Percentiles rank a stretch among this genome's conserved stretches.
phyloP scores from a whole-genome alignment of 257 asterid species.

The Solanum paucissectum region DNA sequence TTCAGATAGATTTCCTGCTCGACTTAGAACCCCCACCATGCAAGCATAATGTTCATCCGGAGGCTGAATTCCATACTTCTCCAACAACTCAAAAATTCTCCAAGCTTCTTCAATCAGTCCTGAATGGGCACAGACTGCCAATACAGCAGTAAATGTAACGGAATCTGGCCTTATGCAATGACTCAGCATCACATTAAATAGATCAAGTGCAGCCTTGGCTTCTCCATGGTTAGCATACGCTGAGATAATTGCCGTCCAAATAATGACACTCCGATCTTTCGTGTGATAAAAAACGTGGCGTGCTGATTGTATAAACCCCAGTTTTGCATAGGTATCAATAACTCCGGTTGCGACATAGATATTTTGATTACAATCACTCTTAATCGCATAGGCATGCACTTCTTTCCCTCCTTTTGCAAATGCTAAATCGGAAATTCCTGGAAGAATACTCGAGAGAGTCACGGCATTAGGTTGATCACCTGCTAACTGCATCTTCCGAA shows the following conservation, averaged over 20 bases:
- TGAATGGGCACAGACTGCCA: slow-evolving; percentile 77
- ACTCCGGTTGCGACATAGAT: slow-evolving; percentile 58
- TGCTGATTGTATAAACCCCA: slow-evolving; percentile 62
- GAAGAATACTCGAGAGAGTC: slow-evolving; percentile 73
- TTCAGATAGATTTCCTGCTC: slow-evolving; percentile 59
- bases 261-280: slow-evolving; percentile 45
- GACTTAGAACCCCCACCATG: slow-evolving; percentile 58
- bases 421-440: slow-evolving; percentile 45
- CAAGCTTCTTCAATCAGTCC: slow-evolving; percentile 59
- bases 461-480: slow-evolving; percentile 49
- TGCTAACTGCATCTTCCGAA: slow-evolving; percentile 44
- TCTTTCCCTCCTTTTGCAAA: slow-evolving; percentile 58
- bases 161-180: slow-evolving; percentile 48
- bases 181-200: slow-evolving; percentile 49
- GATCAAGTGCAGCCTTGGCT: slow-evolving; percentile 40
- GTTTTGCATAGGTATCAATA: slow-evolving; percentile 65
- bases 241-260: slow-evolving; percentile 82
- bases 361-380: slow-evolving; percentile 33
- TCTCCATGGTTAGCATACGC: slow-evolving; percentile 80
- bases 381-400: slow-evolving; percentile 62
- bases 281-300: slow-evolving; percentile 38
- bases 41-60: slow-evolving; percentile 66
- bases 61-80: slow-evolving; percentile 44
- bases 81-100: slow-evolving; percentile 35
- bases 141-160: slow-evolving; percentile 60